These are phyloP conservation scores for Penicillium expansum DNA, from an alignment of 2,329 filamentous ascomycete species.

Conservation along the genomic window DNA sequence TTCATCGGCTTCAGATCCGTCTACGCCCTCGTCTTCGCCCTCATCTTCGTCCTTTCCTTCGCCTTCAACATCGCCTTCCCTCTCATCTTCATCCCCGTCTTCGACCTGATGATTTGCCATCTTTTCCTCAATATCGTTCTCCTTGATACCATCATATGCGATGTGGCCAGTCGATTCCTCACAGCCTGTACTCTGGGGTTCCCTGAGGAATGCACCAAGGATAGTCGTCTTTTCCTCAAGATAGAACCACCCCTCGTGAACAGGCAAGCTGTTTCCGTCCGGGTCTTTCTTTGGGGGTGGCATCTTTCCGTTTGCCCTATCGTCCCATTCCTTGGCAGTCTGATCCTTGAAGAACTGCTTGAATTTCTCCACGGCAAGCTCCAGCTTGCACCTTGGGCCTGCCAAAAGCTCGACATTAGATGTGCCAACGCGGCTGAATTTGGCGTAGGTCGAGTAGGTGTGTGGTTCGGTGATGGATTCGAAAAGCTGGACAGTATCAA, in stretches of 20 bases:
- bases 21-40: neutral
- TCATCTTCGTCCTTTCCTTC: no score
- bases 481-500: conserved; percentile 56
- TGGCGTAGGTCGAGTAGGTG: conserved; percentile 61
- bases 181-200: neutral
- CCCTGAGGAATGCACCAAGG: conserved; percentile 23
- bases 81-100: neutral
- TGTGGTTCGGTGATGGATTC: conserved; percentile 60
- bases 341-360: conserved; percentile 57
- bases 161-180: neutral
- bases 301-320: conserved; percentile 30
- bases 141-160: neutral
- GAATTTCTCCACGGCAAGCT: conserved; percentile 52
- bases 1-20: neutral
- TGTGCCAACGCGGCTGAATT: conserved; percentile 39
- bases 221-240: conserved; percentile 24
- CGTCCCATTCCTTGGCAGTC: conserved; percentile 60
- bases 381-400: conserved; percentile 31
- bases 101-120: neutral
- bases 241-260: conserved; percentile 34
- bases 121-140: neutral
- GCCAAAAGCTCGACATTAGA: conserved; percentile 34
- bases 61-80: no score
- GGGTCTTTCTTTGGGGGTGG: conserved; percentile 23
- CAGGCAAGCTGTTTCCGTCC: conserved; percentile 24